phyloP scores from a whole-genome alignment of 352 stramenopile species.

The Pythium oligandrum region DNA sequence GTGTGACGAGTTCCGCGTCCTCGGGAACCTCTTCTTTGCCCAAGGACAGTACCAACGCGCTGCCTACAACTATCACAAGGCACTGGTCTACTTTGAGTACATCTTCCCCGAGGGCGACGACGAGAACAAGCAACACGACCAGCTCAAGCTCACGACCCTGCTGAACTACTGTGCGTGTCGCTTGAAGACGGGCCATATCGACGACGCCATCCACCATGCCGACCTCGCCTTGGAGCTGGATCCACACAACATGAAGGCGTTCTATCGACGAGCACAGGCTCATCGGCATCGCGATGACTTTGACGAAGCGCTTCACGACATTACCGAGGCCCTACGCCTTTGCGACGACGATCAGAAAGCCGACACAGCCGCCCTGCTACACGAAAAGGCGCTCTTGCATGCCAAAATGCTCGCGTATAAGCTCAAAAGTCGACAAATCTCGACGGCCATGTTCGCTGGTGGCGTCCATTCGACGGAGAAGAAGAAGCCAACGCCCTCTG shows the following conservation, averaged over 20 bases:
- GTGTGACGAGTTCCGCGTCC: slow-evolving; percentile 61
- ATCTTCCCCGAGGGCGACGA: slow-evolving; percentile 65
- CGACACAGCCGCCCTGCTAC: slow-evolving; percentile 22
- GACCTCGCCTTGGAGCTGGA: slow-evolving; percentile 57
- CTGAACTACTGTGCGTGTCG: slow-evolving; percentile 75
- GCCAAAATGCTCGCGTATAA: slow-evolving; percentile 76
- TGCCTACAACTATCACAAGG: slow-evolving; percentile 77
- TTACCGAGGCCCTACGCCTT: slow-evolving; percentile 32
- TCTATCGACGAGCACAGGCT: slow-evolving; percentile 65
- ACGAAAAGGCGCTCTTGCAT: slow-evolving; percentile 56
- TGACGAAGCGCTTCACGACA: slow-evolving; percentile 41
- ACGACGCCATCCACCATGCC: slow-evolving; percentile 66
- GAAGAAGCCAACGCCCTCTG: not conserved
- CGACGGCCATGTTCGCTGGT: slow-evolving; percentile 62
- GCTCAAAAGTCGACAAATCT: slow-evolving; percentile 54
- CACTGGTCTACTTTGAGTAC: slow-evolving; percentile 86
- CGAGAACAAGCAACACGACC: slow-evolving; percentile 43
- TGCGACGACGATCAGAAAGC: not conserved
- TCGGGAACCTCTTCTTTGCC: slow-evolving; percentile 73
- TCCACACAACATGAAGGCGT: slow-evolving; percentile 47
- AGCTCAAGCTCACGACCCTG: slow-evolving; percentile 51
- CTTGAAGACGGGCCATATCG: slow-evolving; percentile 66
- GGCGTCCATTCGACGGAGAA: not conserved
- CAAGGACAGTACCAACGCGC: slow-evolving; percentile 81
- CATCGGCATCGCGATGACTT: slow-evolving; percentile 70